A percentile compares a stretch with the other conserved stretches of the same genome.
Conservation (phyloP, 257 asterid species). For the Asclepias syriaca region DNA sequence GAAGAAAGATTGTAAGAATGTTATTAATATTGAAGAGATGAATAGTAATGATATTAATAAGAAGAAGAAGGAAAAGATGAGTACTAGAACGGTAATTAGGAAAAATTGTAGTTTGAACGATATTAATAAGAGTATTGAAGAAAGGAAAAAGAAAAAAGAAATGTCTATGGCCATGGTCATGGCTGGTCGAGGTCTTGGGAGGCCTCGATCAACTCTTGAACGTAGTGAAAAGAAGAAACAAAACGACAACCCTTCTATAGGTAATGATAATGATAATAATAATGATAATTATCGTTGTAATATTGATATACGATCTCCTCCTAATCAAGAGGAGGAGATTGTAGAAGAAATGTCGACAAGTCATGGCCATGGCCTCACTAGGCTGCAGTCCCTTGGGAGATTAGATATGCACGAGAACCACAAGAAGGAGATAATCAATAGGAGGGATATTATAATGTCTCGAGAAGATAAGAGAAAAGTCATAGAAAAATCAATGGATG, state of each 20-base stretch:
- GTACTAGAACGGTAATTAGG: too few relatives aligned
- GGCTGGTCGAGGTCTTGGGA: not conserved
- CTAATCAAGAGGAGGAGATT: not conserved
- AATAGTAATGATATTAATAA: too few relatives aligned
- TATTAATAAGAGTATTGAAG: not conserved
- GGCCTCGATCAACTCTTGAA: not conserved
- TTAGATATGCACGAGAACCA: not conserved
- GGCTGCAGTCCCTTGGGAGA: not conserved
- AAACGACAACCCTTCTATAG: too few relatives aligned
- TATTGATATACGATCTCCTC: too few relatives aligned
- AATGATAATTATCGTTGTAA: too few relatives aligned
- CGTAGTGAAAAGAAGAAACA: not conserved
- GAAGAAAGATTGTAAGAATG: not conserved
- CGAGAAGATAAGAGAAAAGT: not conserved
- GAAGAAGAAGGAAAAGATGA: not conserved
- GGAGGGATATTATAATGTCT: not conserved
- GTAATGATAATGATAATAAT: too few relatives aligned
- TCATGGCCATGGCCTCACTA: not conserved
- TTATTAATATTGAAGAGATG: not conserved
- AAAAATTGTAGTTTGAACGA: not conserved
- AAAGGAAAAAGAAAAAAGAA: not conserved
- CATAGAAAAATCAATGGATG: constrained; percentile 7
- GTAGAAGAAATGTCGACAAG: not conserved
- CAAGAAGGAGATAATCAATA: not conserved
- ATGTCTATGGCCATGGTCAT: not conserved